Conservation (phyloP, 371 early-diverging fungal genomes). For the Polyrhizophydium stewartii region DNA sequence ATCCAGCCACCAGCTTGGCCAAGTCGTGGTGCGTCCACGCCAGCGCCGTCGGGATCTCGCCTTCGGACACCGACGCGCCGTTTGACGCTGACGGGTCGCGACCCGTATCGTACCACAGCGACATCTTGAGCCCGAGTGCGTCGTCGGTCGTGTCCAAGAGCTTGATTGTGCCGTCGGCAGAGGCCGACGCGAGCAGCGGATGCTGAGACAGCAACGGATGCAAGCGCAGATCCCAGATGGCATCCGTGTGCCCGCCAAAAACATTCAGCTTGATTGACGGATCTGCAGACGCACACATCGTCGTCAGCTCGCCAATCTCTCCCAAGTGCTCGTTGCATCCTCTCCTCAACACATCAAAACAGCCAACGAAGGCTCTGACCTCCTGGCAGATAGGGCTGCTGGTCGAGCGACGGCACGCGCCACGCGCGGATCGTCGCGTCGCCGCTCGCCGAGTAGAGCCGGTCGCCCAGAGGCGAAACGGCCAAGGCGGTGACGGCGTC, state of each 20-base stretch:
- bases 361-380: no score
- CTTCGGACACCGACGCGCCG: not conserved
- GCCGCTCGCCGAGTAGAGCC: conserved; percentile 65
- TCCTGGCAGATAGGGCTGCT: no score
- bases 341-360: not conserved
- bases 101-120: conserved; percentile 21
- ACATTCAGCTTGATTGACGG: conserved; percentile 52
- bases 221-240: conserved; percentile 79
- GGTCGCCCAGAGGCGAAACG: conserved; percentile 46
- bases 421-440: conserved; percentile 75
- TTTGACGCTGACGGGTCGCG: not conserved
- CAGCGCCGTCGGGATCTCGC: conserved; percentile 57
- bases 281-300: conserved; percentile 31
- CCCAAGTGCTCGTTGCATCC: not conserved
- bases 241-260: conserved; percentile 77
- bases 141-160: conserved; percentile 59
- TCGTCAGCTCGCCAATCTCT: not conserved
- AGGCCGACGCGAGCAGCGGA: conserved; percentile 64
- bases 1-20: conserved; percentile 62
- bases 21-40: conserved; percentile 62
- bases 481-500: conserved; percentile 64
- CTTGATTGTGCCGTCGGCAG: conserved; percentile 79
- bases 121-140: conserved; percentile 15
- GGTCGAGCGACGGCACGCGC: conserved; percentile 59
- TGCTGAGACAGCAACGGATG: conserved; percentile 44